A percentile compares a stretch with the other conserved stretches of the same genome.
Evolutionary conservation across 768 basidiomycete genomes (phyloP).

Genomic region (Auriculariales sp.): DNA sequence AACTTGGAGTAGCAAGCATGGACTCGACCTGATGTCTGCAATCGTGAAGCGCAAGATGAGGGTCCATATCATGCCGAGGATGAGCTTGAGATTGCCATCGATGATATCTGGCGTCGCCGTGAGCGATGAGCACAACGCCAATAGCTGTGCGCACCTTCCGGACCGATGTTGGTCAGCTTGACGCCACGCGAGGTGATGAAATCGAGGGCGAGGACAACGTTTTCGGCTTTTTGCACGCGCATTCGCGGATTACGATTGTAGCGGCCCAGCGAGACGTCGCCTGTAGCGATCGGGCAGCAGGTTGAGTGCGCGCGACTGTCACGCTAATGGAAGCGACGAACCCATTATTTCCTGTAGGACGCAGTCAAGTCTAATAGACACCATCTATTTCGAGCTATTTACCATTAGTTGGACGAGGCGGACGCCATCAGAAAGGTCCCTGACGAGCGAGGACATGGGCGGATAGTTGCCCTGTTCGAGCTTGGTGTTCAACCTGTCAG

Average conservation of each 20-base stretch:
- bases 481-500: constrained; percentile 82
- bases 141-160: constrained; percentile 47
- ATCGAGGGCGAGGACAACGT: constrained; percentile 90
- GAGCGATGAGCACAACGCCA: neutral
- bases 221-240: constrained; percentile 95
- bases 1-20: neutral
- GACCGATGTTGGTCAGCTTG: constrained; percentile 93
- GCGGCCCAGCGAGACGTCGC: constrained; percentile 83
- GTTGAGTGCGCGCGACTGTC: constrained; percentile 5
- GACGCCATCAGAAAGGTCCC: constrained; percentile 90
- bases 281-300: constrained; percentile 23
- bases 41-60: constrained; percentile 95
- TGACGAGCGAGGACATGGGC: constrained; percentile 77
- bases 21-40: constrained; percentile 86
- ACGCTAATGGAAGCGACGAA: constrained; percentile 14
- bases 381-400: constrained; percentile 10
- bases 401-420: constrained; percentile 93
- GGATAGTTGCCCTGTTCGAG: constrained; percentile 74
- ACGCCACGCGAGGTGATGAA: constrained; percentile 91
- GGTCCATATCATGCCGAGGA: constrained; percentile 99
- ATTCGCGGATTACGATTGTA: constrained; percentile 85
- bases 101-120: constrained; percentile 60
- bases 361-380: neutral
- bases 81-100: constrained; percentile 95
- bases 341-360: constrained; percentile 86